A percentile compares a stretch with the other conserved stretches of the same genome.
Evolutionary conservation across 352 stramenopile genomes (phyloP).

Genomic region (Phytophthora boehmeriae): DNA sequence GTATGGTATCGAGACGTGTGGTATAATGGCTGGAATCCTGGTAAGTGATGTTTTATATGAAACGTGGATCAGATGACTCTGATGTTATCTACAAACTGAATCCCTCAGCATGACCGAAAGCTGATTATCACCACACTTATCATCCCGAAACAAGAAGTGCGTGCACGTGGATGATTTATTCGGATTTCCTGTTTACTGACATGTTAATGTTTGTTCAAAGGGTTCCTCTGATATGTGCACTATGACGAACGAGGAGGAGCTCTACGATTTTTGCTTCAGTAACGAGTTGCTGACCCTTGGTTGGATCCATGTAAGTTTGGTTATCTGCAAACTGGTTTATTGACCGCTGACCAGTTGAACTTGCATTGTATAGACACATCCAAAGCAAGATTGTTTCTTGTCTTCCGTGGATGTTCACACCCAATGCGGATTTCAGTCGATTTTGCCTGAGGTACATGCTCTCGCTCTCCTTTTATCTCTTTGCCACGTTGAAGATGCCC

Average conservation of each 20-base stretch:
- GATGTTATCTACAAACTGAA: not conserved
- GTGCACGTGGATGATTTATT: not conserved
- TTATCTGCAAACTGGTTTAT: not conserved
- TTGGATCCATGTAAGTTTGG: slow-evolving; percentile 86
- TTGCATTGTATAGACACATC: slow-evolving; percentile 68
- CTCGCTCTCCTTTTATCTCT: not conserved
- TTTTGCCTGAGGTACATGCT: slow-evolving; percentile 75
- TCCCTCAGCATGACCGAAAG: slow-evolving; percentile 49
- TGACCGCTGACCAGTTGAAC: slow-evolving; percentile 2
- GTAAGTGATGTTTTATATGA: slow-evolving; percentile 31
- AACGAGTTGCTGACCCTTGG: slow-evolving; percentile 90
- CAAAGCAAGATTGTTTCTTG: slow-evolving; percentile 88
- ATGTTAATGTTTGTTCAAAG: slow-evolving; percentile 26
- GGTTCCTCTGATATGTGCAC: slow-evolving; percentile 86
- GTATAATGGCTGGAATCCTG: slow-evolving; percentile 84
- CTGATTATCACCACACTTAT: slow-evolving; percentile 85
- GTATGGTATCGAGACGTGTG: slow-evolving; percentile 91
- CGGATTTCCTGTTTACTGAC: not conserved
- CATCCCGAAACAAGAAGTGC: slow-evolving; percentile 87
- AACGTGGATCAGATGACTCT: not conserved
- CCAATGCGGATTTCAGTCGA: slow-evolving; percentile 90
- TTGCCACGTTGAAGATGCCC: slow-evolving; percentile 2
- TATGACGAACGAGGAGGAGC: slow-evolving; percentile 89
- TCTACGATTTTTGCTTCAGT: slow-evolving; percentile 88
- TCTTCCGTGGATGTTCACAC: slow-evolving; percentile 92